Base-by-base conservation (phyloP, 352 stramenopile genomes). In the Pythium rishiriense region DNA sequence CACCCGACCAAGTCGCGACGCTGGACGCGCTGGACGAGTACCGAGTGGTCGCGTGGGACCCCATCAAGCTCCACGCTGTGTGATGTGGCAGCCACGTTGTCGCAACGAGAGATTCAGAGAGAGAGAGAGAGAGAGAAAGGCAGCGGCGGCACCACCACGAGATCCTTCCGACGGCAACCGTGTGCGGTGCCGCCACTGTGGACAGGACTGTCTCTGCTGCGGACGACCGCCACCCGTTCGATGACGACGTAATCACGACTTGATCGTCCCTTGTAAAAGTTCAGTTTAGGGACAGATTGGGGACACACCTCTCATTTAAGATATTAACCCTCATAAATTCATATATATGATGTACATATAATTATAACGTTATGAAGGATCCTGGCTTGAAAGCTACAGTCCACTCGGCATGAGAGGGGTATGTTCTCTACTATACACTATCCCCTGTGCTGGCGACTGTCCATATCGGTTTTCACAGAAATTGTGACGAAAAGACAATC, bases 11-110 rank as follows among this genome's bases (percentile, higher is more conserved):
- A n/a, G 60, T 91, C 21, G 62, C 61, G 4, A 64, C 53, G 15
- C 64, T 86, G 14, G 69, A 85, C 22, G 57, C 33, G 1, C 59
- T 87, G 51, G 74, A 86, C 51, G 52, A 65, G 22, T 71, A 86
- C 59, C 63, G 81, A 45, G 69, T 85, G n/a, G 76, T 70, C 29
- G 69, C 66, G 7, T 88, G 75, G 79, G 77, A 86, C 60, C 75
- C 75, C 12, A 77, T 83, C 68, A 80, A 75, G 45, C 29, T 70
- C 17, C 68, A 77, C 24, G 57, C 64, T 6, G 68, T 76, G 22
- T 83, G 70, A 62, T 19, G 14, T 43, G 37, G 4, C 14, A 43
- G 14, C n/a, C n/a, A n/a, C n/a, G n/a, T n/a, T 17, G 37, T 43
- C 37, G 14, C 37, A 43, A 17, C 1, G 19, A 19, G 2, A 5